phyloP scores from a whole-genome alignment of 371 early-diverging fungal genomes.

The Polyrhizophydium stewartii region DNA sequence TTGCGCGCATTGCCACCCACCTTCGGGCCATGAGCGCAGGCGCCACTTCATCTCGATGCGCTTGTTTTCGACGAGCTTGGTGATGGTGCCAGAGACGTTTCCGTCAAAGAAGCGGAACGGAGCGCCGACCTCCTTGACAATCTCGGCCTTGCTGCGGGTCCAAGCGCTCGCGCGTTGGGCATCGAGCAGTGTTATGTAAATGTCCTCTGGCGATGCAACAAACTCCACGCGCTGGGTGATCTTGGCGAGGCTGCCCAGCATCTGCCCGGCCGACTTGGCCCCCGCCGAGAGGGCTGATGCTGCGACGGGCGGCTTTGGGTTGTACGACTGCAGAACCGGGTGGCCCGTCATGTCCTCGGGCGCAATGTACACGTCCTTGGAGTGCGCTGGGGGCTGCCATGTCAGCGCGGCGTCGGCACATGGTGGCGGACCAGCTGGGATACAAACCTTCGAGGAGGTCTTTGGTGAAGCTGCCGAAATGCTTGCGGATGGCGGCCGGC shows the following conservation, averaged over 20 bases:
- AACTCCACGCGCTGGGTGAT: slow-evolving; percentile 77
- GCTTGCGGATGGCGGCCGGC: slow-evolving; percentile 56
- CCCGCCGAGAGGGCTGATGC: slow-evolving; percentile 13
- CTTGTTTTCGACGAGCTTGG: slow-evolving; percentile 60
- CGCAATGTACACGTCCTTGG: slow-evolving; percentile 85
- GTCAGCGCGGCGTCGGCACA: not conserved
- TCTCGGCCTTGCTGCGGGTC: slow-evolving; percentile 59
- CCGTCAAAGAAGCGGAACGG: slow-evolving; percentile 79
- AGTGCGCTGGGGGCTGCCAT: slow-evolving; percentile 37
- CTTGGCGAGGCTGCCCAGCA: slow-evolving; percentile 62
- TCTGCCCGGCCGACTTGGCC: slow-evolving; percentile 3
- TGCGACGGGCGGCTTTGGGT: slow-evolving; percentile 35
- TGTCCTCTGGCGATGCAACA: slow-evolving; percentile 78
- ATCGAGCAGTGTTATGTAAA: slow-evolving; percentile 78
- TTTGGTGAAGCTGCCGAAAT: slow-evolving; percentile 60
- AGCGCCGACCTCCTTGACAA: slow-evolving; percentile 52
- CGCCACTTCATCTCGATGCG: slow-evolving; percentile 87
- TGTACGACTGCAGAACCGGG: slow-evolving; percentile 31
- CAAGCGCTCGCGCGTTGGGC: slow-evolving; percentile 69
- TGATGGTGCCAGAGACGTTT: slow-evolving; percentile 78
- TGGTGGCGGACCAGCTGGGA: no score
- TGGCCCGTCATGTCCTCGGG: slow-evolving; percentile 47
- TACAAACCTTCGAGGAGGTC: slow-evolving; percentile 78
- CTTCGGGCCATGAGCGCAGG: slow-evolving; percentile 76
- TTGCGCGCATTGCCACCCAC: slow-evolving; percentile 23